These are phyloP conservation scores for Alternaria longipes DNA, from an alignment of 2,329 filamentous ascomycete species.

Conservation along the genomic window DNA sequence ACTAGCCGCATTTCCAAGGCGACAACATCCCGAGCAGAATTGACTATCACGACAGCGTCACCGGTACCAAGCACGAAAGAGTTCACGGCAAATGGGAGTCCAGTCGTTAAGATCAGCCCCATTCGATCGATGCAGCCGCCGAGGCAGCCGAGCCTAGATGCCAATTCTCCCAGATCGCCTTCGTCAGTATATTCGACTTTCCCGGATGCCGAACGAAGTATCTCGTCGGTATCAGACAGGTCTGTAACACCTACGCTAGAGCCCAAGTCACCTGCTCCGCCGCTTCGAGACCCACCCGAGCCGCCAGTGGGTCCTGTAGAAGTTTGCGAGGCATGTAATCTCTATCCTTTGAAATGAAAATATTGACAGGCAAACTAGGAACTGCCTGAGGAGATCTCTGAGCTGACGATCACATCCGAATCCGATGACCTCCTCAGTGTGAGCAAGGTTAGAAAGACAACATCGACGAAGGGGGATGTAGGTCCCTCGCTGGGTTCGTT, in stretches of 20 bases:
- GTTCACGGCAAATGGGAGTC: background rate
- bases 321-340: background rate
- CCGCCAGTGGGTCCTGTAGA: background rate
- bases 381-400: background rate
- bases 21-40: conserved; percentile 16
- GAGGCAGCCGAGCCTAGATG: conserved; percentile 17
- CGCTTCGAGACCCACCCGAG: background rate
- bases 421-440: background rate
- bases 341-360: background rate
- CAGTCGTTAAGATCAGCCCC: conserved; percentile 23
- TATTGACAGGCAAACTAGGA: conserved; percentile 2
- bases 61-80: conserved; percentile 15
- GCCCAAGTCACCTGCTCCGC: background rate
- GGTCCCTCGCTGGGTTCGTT: background rate
- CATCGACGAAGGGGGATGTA: background rate
- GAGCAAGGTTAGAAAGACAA: conserved; percentile 1
- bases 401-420: background rate
- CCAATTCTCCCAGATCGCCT: background rate
- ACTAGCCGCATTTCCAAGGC: conserved; percentile 21
- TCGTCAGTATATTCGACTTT: background rate
- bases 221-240: background rate
- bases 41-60: conserved; percentile 14
- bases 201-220: background rate
- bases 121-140: conserved; percentile 38
- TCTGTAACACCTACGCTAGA: background rate